Base-by-base conservation (phyloP, 345 rosid species). In the Brassica nigra region DNA sequence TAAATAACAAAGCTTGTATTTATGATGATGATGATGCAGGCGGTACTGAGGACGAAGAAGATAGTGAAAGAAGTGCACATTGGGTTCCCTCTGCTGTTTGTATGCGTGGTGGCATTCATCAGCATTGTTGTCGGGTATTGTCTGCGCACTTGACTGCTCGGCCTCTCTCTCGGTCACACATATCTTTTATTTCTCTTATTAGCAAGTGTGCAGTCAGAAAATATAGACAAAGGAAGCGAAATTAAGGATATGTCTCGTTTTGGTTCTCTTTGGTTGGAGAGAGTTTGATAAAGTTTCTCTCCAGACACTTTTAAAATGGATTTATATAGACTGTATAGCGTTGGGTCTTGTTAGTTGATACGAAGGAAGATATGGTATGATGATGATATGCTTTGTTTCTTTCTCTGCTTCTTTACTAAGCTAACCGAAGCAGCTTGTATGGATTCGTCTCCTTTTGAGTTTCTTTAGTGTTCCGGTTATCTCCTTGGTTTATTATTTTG, bases 31-130 rank as follows among this genome's bases (percentile, higher is more conserved):
- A 18, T 62, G 33, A 55, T 59, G 81, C 91, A 95, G 99, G 97
- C 78, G 20, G 27, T 69, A 63, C 10, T 89, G 77, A 91, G 85
- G 84, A 80, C 68, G 34, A 79, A 85, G 86, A 80, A 75, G 52
- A 81, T 66, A 5, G 75, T 79, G 55, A 88, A 82, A 82, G 83
- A 71, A 71, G 90, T 81, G 66, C 87, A 88, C 64, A 86, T 66
- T 12, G 99, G 88, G 63, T 90, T 86, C 76, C 97, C 99, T 55
- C 83, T 91, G 33, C 90, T 93, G 62, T 93, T 82, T 74, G 97
- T 95, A 8, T 83, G 89, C 67, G 86, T 91, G 85, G 98, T 91
- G 77, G 97, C 97, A 15, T 70, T 95, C 52, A 65, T 89, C 81
- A 86, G 95, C 76, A 70, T 86, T 68, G 75, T 85, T 70, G 54